Evolutionary conservation across 2,329 filamentous ascomycete genomes (phyloP), one percentile per base, ranked within the genome.

Genomic region (Thermomyces lanuginosus): DNA sequence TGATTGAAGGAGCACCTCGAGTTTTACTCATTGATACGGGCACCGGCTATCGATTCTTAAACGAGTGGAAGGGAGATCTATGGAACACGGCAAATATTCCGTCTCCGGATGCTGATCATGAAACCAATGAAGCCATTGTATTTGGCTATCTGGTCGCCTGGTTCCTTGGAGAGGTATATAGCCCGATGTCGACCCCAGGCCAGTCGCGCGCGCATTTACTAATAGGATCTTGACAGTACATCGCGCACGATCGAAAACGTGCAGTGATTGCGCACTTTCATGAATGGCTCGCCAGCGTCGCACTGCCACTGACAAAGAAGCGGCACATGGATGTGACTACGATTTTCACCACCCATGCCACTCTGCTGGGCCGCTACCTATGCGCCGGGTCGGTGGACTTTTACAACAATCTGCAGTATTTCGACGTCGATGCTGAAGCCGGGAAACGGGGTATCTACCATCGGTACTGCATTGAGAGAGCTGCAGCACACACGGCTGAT

Each of bases 381-480:
- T 95, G 89, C 51, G 89, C 89, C 27, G 89, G 89, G 28, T 93
- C 84, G 0, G 89, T 95, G 36, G 89, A 98, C 52, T 95, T 98
- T 52, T 98, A 98, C 68, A 98, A 95, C 63, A 93, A 95, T 53
- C 68, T 98, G 28, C 86, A 95, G 54, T 78, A 74, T 60, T 95
- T 98, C 48, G 86, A 98, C 48, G 83, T 92, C 16, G 89, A 98
- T 51, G 74, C 82, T 4, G 89, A 98, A 57, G 89, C 89, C 10
- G 89, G 89, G 35, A 95, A 93, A 65, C 80, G 89, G 45, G 89
- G 89, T 32, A 95, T 98, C 51, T 98, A 95, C 61, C 89, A 98
- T 60, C 67, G 89, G 33, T 95, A 95, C 63, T 95, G 89, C 60
- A 92, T 98, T 45, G 89, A 98, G 60, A 76, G 89, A 37, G 86